These are phyloP conservation scores for Akanthomyces lecanii DNA, from an alignment of 2,329 filamentous ascomycete species.

Conservation along the genomic window DNA sequence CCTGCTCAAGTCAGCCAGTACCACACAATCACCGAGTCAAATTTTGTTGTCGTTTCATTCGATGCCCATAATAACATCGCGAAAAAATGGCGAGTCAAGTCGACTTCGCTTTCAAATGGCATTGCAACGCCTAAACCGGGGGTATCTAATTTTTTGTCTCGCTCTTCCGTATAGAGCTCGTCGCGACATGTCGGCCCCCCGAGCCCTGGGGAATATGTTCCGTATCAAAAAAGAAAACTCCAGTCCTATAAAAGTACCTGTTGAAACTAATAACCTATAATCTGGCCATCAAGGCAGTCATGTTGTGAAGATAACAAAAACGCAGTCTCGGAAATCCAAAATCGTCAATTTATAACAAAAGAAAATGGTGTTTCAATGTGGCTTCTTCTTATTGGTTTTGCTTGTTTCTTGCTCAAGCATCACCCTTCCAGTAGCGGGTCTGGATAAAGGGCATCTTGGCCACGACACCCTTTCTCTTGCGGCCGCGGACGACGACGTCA, in stretches of 20 bases:
- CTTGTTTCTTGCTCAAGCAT: slow-evolving; percentile 3
- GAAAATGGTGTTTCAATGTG: neutral
- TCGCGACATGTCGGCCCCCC: neutral
- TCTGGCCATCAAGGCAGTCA: neutral
- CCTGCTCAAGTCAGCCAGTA: no score
- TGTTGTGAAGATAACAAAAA: neutral
- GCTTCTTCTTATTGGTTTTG: neutral
- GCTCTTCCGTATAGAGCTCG: neutral
- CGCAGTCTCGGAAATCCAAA: neutral
- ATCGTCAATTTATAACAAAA: slow-evolving; percentile 13
- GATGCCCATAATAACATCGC: neutral
- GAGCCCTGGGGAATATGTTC: neutral
- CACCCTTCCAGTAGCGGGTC: slow-evolving; percentile 65
- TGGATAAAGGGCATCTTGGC: slow-evolving; percentile 87
- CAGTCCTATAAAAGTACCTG: slow-evolving; percentile 16
- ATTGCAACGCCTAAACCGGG: slow-evolving; percentile 14
- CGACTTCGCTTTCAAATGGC: neutral
- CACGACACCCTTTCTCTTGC: slow-evolving; percentile 68
- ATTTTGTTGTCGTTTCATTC: no score
- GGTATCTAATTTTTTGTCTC: slow-evolving; percentile 8
- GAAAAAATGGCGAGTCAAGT: neutral
- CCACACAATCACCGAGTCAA: no score
- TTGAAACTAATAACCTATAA: slow-evolving; percentile 16
- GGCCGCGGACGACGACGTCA: slow-evolving; percentile 71
- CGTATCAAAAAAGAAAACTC: slow-evolving; percentile 7